These are phyloP conservation scores for Salvia splendens DNA, from an alignment of 257 asterid species.

Conservation along the genomic window DNA sequence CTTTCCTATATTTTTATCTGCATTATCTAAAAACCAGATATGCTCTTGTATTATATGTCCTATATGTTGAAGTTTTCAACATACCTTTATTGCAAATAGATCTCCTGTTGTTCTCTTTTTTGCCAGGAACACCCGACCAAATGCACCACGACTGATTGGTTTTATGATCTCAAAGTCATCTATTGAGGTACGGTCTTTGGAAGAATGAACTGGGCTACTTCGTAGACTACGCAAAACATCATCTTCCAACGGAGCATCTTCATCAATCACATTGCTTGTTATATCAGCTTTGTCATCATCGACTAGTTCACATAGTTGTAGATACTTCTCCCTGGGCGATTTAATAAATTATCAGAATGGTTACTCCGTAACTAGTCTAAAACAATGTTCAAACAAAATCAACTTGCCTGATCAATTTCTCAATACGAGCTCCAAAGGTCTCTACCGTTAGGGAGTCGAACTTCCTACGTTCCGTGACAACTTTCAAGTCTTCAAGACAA, in stretches of 20 bases:
- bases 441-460: conserved; percentile 93
- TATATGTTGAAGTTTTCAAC: conserved; percentile 21
- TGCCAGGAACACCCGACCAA: conserved; percentile 97
- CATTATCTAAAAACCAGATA: not conserved
- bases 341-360: conserved; percentile 26
- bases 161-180: conserved; percentile 98
- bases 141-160: conserved; percentile 99
- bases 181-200: conserved; percentile 92
- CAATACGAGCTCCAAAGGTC: conserved; percentile 98
- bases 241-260: conserved; percentile 97
- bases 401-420: conserved; percentile 81
- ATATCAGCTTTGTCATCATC: conserved; percentile 93
- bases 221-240: conserved; percentile 95
- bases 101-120: conserved; percentile 97
- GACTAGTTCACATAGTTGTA: conserved; percentile 91
- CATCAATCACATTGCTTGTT: conserved; percentile 88
- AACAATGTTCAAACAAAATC: conserved; percentile 17
- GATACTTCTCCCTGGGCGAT: conserved; percentile 82
- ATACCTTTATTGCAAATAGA: conserved; percentile 94
- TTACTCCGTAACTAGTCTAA: conserved; percentile 13
- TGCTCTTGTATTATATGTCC: conserved; percentile 15
- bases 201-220: conserved; percentile 90
- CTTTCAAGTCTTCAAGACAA: conserved; percentile 96
- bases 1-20: not conserved
- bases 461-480: conserved; percentile 79